Base-by-base conservation (phyloP, 2,329 filamentous ascomycete genomes). In the Fusarium pininemorale region DNA sequence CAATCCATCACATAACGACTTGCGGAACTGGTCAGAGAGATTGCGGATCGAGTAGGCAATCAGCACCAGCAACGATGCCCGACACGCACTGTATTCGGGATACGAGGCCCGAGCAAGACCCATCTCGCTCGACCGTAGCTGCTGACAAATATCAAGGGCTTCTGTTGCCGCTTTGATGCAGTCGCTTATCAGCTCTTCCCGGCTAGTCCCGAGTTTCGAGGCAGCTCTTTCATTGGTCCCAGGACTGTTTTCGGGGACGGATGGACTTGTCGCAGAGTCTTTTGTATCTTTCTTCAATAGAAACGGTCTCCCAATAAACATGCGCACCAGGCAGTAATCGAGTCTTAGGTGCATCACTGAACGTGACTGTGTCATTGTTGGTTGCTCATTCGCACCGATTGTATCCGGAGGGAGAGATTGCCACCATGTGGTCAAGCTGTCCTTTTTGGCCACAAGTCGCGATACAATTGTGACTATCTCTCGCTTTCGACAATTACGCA, bases 21-120 rank as follows among this genome's bases (percentile, higher is more conserved):
- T 62, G 30, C 50, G 59, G 30, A 56, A 62, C 5, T 57, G 50
- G 22, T 44, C 59, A 22, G 59, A 62, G 39, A 62, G 24, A 11
- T 57, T 62, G 20, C 59, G 39, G 15, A 62, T 62, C 24, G 59
- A 62, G 59, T 56, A 62, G 20, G 59, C 59, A 57, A 62, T 62
- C 9, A 62, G 59, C 50, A 62, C 59, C 15, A 62, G 18, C 24
- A 62, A 15, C 20, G 59, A 62, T 45, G 59, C 59, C 11, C 59
- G 50, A 45, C 59, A 62, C 16, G 59, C 59, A n/a, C 59, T 62
- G 39, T 62, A 62, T 26, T 62, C 59, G 39, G 59, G 20, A 57
- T 62, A 62, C 39, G 59, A 62, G 39, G 59, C 59, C 22, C 59
- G 38, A 11, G 59, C 59, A 13, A 62, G 59, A 1, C 59, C 59